Evolutionary conservation across 2,329 filamentous ascomycete genomes (phyloP).

Genomic region (Talaromyces sp.): DNA sequence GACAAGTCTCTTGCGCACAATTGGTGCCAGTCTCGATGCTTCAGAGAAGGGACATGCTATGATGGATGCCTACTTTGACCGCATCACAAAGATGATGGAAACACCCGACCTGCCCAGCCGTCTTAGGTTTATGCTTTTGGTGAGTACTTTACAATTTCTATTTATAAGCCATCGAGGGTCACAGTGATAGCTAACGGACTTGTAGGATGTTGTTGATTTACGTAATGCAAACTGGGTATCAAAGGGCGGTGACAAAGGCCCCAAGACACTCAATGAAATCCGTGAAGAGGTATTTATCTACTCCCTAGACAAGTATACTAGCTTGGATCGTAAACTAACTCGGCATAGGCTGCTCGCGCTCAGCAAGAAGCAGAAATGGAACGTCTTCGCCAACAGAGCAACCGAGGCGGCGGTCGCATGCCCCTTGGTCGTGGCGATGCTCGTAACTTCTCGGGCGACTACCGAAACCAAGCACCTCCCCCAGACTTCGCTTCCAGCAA

Average conservation of each 20-base stretch:
- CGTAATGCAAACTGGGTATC: slow-evolving; percentile 72
- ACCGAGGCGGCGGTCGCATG: slow-evolving; percentile 63
- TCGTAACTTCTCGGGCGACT: slow-evolving; percentile 71
- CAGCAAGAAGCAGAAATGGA: slow-evolving; percentile 74
- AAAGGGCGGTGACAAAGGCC: slow-evolving; percentile 88
- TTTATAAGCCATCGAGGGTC: too few species aligned
- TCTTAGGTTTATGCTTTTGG: slow-evolving; percentile 91
- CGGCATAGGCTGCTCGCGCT: slow-evolving; percentile 58
- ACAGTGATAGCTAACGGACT: neutral
- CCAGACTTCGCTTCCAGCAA: slow-evolving; percentile 68
- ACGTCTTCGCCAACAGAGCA: slow-evolving; percentile 45
- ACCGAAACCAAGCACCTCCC: slow-evolving; percentile 62
- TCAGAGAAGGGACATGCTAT: slow-evolving; percentile 77
- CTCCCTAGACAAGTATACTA: neutral
- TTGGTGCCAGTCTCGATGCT: slow-evolving; percentile 78
- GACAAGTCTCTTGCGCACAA: slow-evolving; percentile 85
- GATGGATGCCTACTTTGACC: slow-evolving; percentile 90
- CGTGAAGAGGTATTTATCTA: slow-evolving; percentile 62
- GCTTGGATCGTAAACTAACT: neutral
- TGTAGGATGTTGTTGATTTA: slow-evolving; percentile 74
- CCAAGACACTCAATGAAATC: slow-evolving; percentile 92
- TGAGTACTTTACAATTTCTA: slow-evolving; percentile 22
- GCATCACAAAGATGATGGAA: slow-evolving; percentile 77
- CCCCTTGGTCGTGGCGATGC: slow-evolving; percentile 78
- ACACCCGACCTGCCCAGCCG: slow-evolving; percentile 78